Evolutionary conservation across 139 green algal genomes (phyloP), one percentile per base, ranked within the genome.

Genomic region (Nannochloris sp.): DNA sequence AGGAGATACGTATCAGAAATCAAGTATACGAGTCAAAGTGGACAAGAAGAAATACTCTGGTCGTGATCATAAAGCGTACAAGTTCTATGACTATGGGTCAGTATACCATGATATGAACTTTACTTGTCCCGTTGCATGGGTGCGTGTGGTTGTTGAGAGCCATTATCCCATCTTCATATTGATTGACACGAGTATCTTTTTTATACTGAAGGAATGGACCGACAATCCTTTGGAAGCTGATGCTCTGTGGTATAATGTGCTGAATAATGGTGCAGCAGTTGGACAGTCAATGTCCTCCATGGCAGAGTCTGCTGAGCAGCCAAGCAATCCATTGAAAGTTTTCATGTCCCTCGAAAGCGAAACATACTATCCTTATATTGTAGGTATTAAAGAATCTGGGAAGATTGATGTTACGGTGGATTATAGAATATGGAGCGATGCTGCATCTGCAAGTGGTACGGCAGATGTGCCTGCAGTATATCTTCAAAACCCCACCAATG

Each of bases 301-400:
- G 18, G n/a, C n/a, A 19, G n/a, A 43, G 29, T n/a, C 16, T 19
- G 18, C 53, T 34, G 16, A n/a, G 31, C 29, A 21, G 14, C 6
- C 16, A 43, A 18, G 18, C 18, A 44, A 0, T 21, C 16, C 29
- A 61, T 14, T 61, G 6, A 43, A 53, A 8, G 55, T 44, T 44
- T 61, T 61, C 31, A 53, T 53, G 29, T 61, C 55, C 51, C n/a
- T 61, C 18, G 55, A 61, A 61, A 53, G 29, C 31, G 55, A 44
- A 19, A 0, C n/a, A 19, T 61, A 61, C n/a, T 61, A 61, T 19
- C 29, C 29, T 19, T 34, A 61, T 10, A 44, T 61, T 61, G 11
- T 61, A 14, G 12, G 51, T 18, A 19, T 19, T 9, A 61, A 61
- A 55, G n/a, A 61, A 43, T n/a, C n/a, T 44, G 55, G 55, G 15